A percentile compares a stretch with the other conserved stretches of the same genome.
Conservation (phyloP, 345 rosid species). For the Eucalyptus tenuipes region DNA sequence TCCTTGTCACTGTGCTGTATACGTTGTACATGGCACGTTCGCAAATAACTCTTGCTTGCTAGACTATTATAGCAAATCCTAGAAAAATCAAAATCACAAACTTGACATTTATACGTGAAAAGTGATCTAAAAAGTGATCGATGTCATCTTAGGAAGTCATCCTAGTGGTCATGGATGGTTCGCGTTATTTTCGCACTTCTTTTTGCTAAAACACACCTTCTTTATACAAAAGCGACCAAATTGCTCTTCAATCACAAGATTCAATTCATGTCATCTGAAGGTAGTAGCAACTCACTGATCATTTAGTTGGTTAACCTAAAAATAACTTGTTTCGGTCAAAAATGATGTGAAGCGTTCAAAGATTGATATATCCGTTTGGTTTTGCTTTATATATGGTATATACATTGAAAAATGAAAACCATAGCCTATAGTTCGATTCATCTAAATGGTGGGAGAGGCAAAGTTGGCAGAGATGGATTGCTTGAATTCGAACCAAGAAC, state of each 20-base stretch:
- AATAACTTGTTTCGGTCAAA: neutral
- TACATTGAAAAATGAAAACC: too few relatives aligned
- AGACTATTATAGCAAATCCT: neutral
- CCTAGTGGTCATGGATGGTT: neutral
- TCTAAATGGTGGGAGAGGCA: neutral
- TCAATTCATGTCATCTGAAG: neutral
- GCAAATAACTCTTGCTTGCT: neutral
- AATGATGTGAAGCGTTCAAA: too few relatives aligned
- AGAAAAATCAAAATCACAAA: neutral
- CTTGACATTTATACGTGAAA: neutral
- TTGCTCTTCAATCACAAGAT: neutral
- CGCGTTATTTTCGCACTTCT: neutral
- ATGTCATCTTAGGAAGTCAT: neutral
- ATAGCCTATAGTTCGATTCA: too few relatives aligned
- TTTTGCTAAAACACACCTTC: neutral
- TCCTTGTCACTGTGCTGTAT: neutral
- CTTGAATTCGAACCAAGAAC: neutral
- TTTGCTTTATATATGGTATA: neutral
- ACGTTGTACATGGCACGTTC: neutral
- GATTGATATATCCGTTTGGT: neutral
- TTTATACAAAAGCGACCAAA: neutral
- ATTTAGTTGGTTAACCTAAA: neutral
- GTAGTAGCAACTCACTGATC: neutral
- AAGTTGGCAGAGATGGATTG: neutral
- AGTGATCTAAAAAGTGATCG: neutral